phyloP scores from a whole-genome alignment of 2,329 filamentous ascomycete genomes.

The Ophiostoma pallidulum region DNA sequence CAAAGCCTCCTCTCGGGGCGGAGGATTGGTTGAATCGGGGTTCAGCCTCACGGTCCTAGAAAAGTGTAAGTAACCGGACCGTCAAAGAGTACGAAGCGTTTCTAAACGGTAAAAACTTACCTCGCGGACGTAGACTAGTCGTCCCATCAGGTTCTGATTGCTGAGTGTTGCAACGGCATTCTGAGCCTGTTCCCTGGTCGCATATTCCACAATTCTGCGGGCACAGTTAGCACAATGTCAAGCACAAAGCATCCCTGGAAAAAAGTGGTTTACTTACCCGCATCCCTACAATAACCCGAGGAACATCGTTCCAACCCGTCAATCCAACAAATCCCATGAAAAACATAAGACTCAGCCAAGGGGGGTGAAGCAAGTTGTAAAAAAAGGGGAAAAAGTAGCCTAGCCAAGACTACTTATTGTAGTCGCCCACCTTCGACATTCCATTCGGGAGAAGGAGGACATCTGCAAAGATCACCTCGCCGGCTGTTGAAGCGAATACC shows the following conservation, averaged over 20 bases:
- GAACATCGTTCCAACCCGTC: constrained; percentile 92
- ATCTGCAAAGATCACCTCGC: constrained; percentile 99
- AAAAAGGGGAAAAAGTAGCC: constrained; percentile 53
- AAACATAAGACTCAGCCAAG: constrained; percentile 26
- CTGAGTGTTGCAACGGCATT: constrained; percentile 94
- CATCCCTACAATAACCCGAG: constrained; percentile 94
- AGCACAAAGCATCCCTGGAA: neutral
- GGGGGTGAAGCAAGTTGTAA: constrained; percentile 26
- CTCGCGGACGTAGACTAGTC: constrained; percentile 97
- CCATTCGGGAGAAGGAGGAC: constrained; percentile 99
- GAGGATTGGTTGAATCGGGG: constrained; percentile 83
- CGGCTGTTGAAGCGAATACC: constrained; percentile 51
- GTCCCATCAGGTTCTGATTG: constrained; percentile 98
- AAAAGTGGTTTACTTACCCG: constrained; percentile 61
- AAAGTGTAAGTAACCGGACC: neutral
- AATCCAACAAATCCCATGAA: constrained; percentile 95
- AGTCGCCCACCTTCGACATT: constrained; percentile 99
- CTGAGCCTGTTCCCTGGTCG: constrained; percentile 97
- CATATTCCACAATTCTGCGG: constrained; percentile 98
- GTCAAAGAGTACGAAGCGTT: no score
- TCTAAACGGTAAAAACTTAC: constrained; percentile 43
- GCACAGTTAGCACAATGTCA: constrained; percentile 2
- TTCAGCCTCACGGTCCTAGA: constrained; percentile 91
- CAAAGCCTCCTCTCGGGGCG: constrained; percentile 53
- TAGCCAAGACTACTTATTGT: constrained; percentile 72